Percentiles rank a stretch among this genome's conserved stretches.
Evolutionary conservation across 768 basidiomycete genomes (phyloP).

Genomic region (Termitomyces sp.): DNA sequence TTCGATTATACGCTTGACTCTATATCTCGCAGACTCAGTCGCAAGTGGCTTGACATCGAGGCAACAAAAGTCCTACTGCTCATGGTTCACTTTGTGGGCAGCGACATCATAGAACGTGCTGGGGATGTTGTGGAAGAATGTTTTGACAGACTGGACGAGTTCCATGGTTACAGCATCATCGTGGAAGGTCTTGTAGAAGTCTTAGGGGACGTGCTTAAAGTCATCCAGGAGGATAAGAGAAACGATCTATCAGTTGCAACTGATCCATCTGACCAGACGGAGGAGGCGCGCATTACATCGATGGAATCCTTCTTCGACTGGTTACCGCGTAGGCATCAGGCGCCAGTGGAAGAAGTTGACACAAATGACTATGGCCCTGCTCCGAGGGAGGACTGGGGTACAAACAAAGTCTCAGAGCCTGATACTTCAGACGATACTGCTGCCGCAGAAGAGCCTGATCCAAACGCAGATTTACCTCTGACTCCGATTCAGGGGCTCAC

Average conservation of each 20-base stretch:
- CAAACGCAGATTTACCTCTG: constrained; percentile 43
- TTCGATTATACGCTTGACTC: constrained; percentile 95
- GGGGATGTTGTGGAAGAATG: constrained; percentile 96
- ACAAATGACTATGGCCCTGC: constrained; percentile 51
- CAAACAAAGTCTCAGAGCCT: constrained; percentile 16
- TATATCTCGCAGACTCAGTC: constrained; percentile 76
- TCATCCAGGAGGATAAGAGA: constrained; percentile 55
- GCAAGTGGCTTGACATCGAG: constrained; percentile 77
- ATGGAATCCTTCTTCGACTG: constrained; percentile 59
- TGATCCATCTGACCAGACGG: constrained; percentile 4
- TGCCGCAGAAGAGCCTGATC: constrained; percentile 22
- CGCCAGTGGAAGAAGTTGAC: constrained; percentile 27
- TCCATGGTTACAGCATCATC: constrained; percentile 83
- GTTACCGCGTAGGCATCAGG: constrained; percentile 46
- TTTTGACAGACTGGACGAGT: constrained; percentile 94
- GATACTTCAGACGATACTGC: constrained; percentile 13
- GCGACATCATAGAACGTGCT: constrained; percentile 81
- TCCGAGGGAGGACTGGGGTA: constrained; percentile 55
- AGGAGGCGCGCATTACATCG: constrained; percentile 9
- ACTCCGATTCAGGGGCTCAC: constrained; percentile 74
- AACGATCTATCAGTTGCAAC: constrained; percentile 13
- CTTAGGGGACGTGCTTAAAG: constrained; percentile 76
- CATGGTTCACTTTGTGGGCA: constrained; percentile 82
- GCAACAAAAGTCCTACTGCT: constrained; percentile 86
- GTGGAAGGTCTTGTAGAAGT: constrained; percentile 89